Conservation (phyloP, 1,284 basidiomycete species). For the Leccinum colubrinum region DNA sequence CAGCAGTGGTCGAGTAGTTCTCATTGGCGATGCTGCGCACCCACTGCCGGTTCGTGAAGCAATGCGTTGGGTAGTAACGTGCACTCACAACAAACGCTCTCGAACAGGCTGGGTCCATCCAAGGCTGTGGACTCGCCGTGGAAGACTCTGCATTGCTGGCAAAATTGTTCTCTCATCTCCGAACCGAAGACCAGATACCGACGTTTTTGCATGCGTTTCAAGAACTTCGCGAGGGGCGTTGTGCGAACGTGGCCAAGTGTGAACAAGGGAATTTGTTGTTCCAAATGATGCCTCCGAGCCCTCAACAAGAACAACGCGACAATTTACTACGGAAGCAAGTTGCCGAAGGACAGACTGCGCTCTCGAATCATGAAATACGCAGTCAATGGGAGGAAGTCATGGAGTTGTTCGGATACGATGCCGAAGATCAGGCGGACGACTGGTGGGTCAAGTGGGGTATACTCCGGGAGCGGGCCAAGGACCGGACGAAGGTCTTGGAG, state of each 20-base stretch:
- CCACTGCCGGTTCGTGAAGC: slow-evolving; percentile 45
- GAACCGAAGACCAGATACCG: slow-evolving; percentile 47
- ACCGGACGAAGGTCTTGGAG: slow-evolving; percentile 18
- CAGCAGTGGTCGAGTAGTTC: slow-evolving; percentile 38
- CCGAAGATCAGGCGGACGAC: slow-evolving; percentile 43
- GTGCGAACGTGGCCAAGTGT: slow-evolving; percentile 35
- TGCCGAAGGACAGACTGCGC: slow-evolving; percentile 37
- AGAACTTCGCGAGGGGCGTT: slow-evolving; percentile 46
- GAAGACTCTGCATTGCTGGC: slow-evolving; percentile 60
- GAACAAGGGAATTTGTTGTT: slow-evolving; percentile 40
- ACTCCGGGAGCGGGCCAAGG: slow-evolving; percentile 29
- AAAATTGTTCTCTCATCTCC: slow-evolving; percentile 55
- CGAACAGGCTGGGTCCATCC: slow-evolving; percentile 49
- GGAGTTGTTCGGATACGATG: slow-evolving; percentile 42
- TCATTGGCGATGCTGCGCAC: slow-evolving; percentile 54
- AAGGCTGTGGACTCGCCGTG: slow-evolving; percentile 47
- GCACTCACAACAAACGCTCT: not conserved
- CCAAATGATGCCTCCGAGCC: slow-evolving; percentile 40
- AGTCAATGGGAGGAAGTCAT: slow-evolving; percentile 42
- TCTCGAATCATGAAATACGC: slow-evolving; percentile 26
- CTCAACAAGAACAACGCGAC: slow-evolving; percentile 43
- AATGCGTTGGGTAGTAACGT: not conserved
- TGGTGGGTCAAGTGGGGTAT: slow-evolving; percentile 41
- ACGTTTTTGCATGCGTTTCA: slow-evolving; percentile 51
- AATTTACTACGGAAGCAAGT: slow-evolving; percentile 38